Percentiles rank a stretch among this genome's conserved stretches.
These are phyloP conservation scores for Litsea cubeba DNA, from an alignment of 164 flowering plant genomes.

Conservation along the genomic window DNA sequence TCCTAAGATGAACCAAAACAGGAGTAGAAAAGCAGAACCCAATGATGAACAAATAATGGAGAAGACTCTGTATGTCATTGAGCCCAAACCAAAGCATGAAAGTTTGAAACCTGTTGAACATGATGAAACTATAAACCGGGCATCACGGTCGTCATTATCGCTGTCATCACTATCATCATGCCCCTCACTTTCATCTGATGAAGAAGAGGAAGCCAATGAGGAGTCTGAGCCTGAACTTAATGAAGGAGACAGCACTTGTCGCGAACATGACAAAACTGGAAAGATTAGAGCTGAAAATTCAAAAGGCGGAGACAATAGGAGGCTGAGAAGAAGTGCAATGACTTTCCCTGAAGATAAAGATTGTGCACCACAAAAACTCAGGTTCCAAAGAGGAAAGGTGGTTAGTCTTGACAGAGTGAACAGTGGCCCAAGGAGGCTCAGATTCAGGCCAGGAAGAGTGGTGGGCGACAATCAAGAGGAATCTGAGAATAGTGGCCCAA, in stretches of 20 bases:
- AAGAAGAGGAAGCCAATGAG: constrained; percentile 1
- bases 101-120: constrained; percentile 3
- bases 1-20: constrained; percentile 22
- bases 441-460: constrained; percentile 34
- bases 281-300: constrained; percentile 6
- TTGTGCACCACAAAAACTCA: constrained; percentile 20
- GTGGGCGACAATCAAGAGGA: constrained; percentile 10
- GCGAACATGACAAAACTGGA: constrained; percentile 16
- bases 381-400: constrained; percentile 50
- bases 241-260: constrained; percentile 9
- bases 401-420: constrained; percentile 26
- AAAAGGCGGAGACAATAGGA: constrained; percentile 17
- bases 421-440: constrained; percentile 41
- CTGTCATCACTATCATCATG: constrained; percentile 11
- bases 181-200: constrained; percentile 11
- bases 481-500: constrained; percentile 7
- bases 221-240: constrained; percentile 13
- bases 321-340: constrained; percentile 15
- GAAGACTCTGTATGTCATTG: constrained; percentile 37
- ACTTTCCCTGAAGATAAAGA: constrained; percentile 11
- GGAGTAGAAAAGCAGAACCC: constrained; percentile 11
- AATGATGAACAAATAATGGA: constrained; percentile 23
- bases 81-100: constrained; percentile 23
- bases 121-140: constrained; percentile 1
- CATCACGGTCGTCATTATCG: constrained; percentile 14